A percentile compares a stretch with the other conserved stretches of the same genome.
These are phyloP conservation scores for Meyerozyma sp. DNA, from an alignment of 1,139 yeast species.

Conservation along the genomic window DNA sequence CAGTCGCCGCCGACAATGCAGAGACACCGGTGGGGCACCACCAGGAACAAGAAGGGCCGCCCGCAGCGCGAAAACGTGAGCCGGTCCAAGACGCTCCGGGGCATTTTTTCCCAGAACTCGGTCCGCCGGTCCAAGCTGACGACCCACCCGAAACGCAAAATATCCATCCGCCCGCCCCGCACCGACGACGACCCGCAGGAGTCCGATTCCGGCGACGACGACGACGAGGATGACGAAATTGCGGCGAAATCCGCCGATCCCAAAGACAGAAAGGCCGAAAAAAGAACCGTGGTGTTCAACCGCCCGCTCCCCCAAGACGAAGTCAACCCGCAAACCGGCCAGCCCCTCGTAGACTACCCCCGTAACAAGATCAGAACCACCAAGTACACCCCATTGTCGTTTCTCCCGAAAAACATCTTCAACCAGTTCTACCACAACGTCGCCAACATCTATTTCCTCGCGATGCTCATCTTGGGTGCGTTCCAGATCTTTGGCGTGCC, in stretches of 20 bases:
- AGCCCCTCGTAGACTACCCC: constrained; percentile 56
- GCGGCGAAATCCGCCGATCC: constrained; percentile 28
- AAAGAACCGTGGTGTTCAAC: constrained; percentile 63
- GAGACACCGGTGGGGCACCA: constrained; percentile 89
- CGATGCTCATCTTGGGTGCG: constrained; percentile 77
- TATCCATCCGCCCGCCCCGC: constrained; percentile 18
- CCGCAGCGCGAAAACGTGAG: constrained; percentile 44
- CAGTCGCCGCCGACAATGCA: constrained; percentile 39
- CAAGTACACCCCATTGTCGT: constrained; percentile 85
- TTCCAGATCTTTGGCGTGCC: constrained; percentile 90
- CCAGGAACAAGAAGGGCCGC: constrained; percentile 68
- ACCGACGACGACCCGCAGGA: constrained; percentile 26
- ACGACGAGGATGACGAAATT: constrained; percentile 14
- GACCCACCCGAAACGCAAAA: constrained; percentile 3
- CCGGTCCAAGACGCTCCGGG: constrained; percentile 42
- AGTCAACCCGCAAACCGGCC: constrained; percentile 38
- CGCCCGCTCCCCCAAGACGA: constrained; percentile 42
- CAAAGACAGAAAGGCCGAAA: constrained; percentile 35
- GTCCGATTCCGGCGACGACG: constrained; percentile 11
- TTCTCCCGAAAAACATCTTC: constrained; percentile 76
- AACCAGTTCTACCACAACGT: constrained; percentile 74
- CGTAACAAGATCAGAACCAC: constrained; percentile 94
- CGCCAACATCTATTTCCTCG: constrained; percentile 83
- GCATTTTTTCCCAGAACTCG: constrained; percentile 18
- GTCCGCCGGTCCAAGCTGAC: constrained; percentile 5